phyloP scores from a whole-genome alignment of 345 rosid genomes.

The Populus pruinosa region DNA sequence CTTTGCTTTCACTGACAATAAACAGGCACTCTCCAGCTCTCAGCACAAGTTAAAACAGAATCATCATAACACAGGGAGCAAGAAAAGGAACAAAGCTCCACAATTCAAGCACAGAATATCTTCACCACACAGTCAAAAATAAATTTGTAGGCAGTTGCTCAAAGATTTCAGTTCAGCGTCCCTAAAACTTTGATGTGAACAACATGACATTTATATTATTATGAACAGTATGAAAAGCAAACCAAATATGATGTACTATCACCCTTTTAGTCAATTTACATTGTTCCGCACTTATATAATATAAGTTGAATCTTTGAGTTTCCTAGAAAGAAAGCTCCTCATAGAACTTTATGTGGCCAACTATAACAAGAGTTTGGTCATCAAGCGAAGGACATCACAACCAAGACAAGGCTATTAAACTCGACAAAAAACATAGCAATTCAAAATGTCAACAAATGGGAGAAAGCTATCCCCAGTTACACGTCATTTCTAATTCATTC shows the following conservation, averaged over 20 bases:
- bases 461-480: background rate
- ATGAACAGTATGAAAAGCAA: background rate
- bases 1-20: background rate
- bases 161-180: background rate
- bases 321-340: background rate
- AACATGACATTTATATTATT: background rate
- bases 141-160: background rate
- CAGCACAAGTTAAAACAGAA: background rate
- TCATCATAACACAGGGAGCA: background rate
- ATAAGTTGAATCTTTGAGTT: background rate
- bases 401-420: background rate
- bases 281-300: background rate
- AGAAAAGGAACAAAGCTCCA: background rate
- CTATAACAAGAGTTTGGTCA: background rate
- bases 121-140: background rate
- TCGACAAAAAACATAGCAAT: background rate
- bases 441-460: background rate
- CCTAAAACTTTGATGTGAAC: background rate
- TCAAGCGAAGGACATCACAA: background rate
- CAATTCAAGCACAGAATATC: background rate
- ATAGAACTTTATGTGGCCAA: too few relatives aligned
- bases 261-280: background rate
- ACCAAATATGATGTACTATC: background rate
- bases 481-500: background rate
- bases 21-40: background rate